Percentiles rank a stretch among this genome's conserved stretches.
Conservation (phyloP, 2,329 filamentous ascomycete genomes). For the Cytospora piceae region DNA sequence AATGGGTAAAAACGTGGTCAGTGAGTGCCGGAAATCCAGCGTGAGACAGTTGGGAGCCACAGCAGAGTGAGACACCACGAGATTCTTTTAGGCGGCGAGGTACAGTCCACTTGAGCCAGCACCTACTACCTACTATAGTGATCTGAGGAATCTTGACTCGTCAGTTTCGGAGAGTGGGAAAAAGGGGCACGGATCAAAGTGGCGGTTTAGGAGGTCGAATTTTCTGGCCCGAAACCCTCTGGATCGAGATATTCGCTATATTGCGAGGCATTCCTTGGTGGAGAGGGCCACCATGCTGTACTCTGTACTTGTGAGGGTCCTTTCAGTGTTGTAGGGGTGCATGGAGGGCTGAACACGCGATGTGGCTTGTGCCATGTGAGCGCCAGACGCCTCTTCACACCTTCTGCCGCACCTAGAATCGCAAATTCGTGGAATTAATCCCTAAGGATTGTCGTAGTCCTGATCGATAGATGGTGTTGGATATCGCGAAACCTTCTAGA, state of each 20-base stretch:
- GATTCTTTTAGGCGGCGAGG: neutral
- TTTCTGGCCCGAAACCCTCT: neutral
- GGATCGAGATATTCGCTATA: neutral
- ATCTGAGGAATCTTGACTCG: neutral
- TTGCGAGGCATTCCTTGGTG: slow-evolving; percentile 4
- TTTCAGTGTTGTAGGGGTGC: neutral
- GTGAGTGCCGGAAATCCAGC: slow-evolving; percentile 1
- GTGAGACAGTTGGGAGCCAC: slow-evolving; percentile 19
- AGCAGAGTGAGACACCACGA: slow-evolving; percentile 24
- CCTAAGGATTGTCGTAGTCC: neutral
- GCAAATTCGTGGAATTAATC: neutral
- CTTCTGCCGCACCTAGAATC: slow-evolving; percentile 13
- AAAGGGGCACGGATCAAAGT: neutral
- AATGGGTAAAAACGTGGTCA: slow-evolving; percentile 14
- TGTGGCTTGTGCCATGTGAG: slow-evolving; percentile 30
- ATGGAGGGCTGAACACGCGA: slow-evolving; percentile 30
- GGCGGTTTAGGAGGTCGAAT: neutral
- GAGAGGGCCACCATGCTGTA: slow-evolving; percentile 2
- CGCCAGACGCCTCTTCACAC: slow-evolving; percentile 16
- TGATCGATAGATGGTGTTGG: neutral
- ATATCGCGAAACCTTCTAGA: slow-evolving; percentile 6
- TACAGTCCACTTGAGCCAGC: neutral
- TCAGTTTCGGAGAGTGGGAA: neutral
- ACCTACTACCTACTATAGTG: neutral
- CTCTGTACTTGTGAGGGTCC: slow-evolving; percentile 2